Evolutionary conservation across 257 asterid genomes (phyloP), one percentile per base, ranked within the genome.

Genomic region (Petunia axillaris): DNA sequence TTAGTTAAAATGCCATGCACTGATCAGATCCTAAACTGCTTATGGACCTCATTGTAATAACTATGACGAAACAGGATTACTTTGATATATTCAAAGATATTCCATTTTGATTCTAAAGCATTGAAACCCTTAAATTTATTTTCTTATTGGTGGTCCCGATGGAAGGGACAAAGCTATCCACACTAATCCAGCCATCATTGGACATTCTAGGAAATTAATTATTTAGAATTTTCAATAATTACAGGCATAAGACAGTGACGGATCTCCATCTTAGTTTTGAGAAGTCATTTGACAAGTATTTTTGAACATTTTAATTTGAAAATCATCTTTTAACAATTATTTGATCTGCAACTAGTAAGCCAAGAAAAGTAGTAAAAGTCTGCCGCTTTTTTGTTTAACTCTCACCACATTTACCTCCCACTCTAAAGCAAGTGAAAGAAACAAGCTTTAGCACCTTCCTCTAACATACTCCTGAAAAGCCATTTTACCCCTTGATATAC

Each of bases 381-480:
- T 4, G 0, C 9, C 58, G 5, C 35, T 25, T 25, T 25, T 5
- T 48, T 10, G 60, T 48, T 70, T 46, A 46, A 10, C 46, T 48
- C 35, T 35, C 25, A 5, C 43, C 10, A 48, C 35, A 46, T 71
- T 71, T 25, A 10, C 60, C 50, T 35, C 60, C 40, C 43, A 25
- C 60, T 25, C 43, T 9, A 48, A 71, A 0, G 43, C 1, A 71
- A 71, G 35, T 71, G 60, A 8, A 48, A 43, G 43, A 25, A 48
- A 71, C 44, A 25, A 71, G 6, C 59, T 71, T 71, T 71, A 48
- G 43, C 60, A 70, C 25, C 41, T 70, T 36, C 59, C 16, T 70
- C 41, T 44, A 8, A 68, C 25, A 44, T 43, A 44, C 4, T 44
- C 16, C 40, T 2, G 41, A 53, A 68, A 68, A 44, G 44, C 46